Evolutionary conservation across 1,139 yeast species (phyloP), one percentile per base, ranked within the genome.

Genomic region (Yamadazyma oceani): DNA sequence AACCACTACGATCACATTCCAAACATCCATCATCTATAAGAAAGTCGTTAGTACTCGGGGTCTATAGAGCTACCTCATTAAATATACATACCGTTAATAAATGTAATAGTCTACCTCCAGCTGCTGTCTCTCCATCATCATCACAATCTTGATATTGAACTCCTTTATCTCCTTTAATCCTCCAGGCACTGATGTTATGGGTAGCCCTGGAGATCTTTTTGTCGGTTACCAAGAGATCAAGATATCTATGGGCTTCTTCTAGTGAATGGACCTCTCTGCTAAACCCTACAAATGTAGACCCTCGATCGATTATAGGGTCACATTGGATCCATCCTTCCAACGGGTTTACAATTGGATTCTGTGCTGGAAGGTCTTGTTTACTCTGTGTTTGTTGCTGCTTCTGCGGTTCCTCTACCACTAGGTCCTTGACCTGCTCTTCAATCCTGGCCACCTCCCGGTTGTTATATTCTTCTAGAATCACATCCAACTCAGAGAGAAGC

Each of bases 111-210:
- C 97, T 66, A 5, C 94, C 81, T 4, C 99, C 98, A 0, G 98
- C 96, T 0, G 97, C 98, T 0, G 95, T 75, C 55, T 92, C 99
- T 3, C 98, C 98, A 56, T 92, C 98, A 56, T 94, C 98, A 53
- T 92, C 97, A 53, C 86, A 88, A 53, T 92, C 97, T 51, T 86
- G 92, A 41, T 70, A 75, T 32, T 74, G 70, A 0, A 80, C 73
- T 0, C 80, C 82, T 23, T 73, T 66, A 0, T 58, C 61, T 17
- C 74, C 66, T 43, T 70, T 70, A 2, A 90, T 84, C 45, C 97
- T 66, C 84, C 92, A 90, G 0, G 96, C 90, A 17, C 82, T 78
- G 78, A 92, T 90, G 46, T 85, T 82, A 59, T 92, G 97, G 1
- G 78, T 60, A 0, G 97, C 84, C 44, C 75, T 73, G 7, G 80